Conservation (phyloP, 164 flowering plant species). For the Chimonanthus salicifolius region DNA sequence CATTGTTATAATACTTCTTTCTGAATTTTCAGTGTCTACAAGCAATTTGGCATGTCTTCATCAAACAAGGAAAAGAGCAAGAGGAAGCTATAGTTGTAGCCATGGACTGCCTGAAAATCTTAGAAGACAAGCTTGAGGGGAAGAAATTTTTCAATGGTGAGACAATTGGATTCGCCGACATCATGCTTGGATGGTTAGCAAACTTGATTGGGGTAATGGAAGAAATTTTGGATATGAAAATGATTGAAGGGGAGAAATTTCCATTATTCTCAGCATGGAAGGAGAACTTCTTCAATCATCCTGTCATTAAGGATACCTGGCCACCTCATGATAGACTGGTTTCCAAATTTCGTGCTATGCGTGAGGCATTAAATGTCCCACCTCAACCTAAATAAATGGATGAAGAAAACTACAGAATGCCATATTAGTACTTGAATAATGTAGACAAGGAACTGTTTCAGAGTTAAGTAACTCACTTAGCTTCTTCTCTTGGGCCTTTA, state of each 20-base stretch:
- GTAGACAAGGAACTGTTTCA: background rate
- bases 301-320: background rate
- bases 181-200: background rate
- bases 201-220: background rate
- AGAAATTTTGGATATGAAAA: background rate
- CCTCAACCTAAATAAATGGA: background rate
- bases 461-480: too few relatives aligned
- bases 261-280: constrained; percentile 1
- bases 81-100: constrained; percentile 2
- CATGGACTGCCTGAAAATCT: background rate
- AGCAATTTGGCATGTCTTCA: background rate
- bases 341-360: background rate
- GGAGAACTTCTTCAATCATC: background rate
- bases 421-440: background rate
- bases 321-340: constrained; percentile 2
- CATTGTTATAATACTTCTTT: background rate
- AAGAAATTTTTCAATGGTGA: background rate
- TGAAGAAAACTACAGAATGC: too few relatives aligned
- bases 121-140: background rate
- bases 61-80: background rate
- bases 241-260: background rate
- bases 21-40: background rate
- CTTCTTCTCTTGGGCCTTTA: too few relatives aligned
- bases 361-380: background rate
- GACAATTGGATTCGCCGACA: background rate